Conservation (phyloP, 352 stramenopile genomes). For the Stramenopiles sp. region DNA sequence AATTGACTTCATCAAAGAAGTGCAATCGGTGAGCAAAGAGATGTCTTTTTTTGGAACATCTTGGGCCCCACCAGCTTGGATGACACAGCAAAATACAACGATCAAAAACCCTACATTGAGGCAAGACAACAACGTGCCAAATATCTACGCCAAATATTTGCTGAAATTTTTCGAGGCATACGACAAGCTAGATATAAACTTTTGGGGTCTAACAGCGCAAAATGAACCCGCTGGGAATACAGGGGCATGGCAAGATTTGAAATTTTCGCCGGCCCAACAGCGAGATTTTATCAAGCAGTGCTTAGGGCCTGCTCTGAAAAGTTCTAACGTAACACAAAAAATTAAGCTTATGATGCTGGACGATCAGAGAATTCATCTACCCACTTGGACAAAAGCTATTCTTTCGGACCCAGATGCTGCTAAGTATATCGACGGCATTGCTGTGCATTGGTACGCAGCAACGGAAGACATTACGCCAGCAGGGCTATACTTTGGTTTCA, state of each 20-base stretch:
- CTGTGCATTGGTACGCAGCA: conserved; percentile 63
- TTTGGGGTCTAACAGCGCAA: conserved; percentile 65
- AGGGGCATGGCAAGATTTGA: conserved; percentile 48
- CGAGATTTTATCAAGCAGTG: conserved; percentile 53
- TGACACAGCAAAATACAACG: conserved; percentile 44
- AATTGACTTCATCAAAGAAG: conserved; percentile 48
- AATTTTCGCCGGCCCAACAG: conserved; percentile 35
- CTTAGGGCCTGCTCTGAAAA: conserved; percentile 54
- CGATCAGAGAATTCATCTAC: conserved; percentile 53
- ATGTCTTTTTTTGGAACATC: conserved; percentile 47
- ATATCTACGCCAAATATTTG: conserved; percentile 64
- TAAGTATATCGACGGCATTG: conserved; percentile 62
- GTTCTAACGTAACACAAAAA: no score
- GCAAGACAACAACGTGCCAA: conserved; percentile 34
- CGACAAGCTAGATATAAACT: conserved; percentile 44
- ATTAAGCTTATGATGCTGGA: conserved; percentile 71
- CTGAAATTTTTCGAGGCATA: conserved; percentile 71
- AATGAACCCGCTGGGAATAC: conserved; percentile 52
- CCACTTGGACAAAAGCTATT: conserved; percentile 42
- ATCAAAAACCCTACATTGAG: conserved; percentile 38
- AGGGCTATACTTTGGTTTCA: conserved; percentile 32
- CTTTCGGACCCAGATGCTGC: conserved; percentile 35
- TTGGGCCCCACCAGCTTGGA: conserved; percentile 56
- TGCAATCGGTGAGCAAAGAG: conserved; percentile 33
- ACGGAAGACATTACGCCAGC: conserved; percentile 30